Percentiles rank a stretch among this genome's conserved stretches.
phyloP scores from a whole-genome alignment of 2,329 filamentous ascomycete genomes.

The Macrophomina pseudophaseolina region DNA sequence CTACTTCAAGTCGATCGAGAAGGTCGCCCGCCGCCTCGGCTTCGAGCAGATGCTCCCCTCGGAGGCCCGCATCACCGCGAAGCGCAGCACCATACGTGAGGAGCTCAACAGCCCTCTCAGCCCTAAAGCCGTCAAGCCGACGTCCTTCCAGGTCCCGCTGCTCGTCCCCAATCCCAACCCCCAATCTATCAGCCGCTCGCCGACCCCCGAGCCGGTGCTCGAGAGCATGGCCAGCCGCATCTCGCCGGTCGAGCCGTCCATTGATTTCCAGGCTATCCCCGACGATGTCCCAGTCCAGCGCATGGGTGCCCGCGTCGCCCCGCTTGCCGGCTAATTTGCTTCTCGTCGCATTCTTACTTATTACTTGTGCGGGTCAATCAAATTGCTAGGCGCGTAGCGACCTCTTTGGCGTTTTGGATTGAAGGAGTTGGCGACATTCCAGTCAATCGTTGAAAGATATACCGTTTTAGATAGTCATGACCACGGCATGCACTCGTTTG shows the following conservation, averaged over 20 bases:
- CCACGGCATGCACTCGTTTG: slow-evolving; percentile 5
- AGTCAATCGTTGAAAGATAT: slow-evolving; percentile 10
- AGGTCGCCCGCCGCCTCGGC: slow-evolving; percentile 50
- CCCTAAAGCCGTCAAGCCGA: not conserved
- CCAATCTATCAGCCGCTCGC: slow-evolving; percentile 30
- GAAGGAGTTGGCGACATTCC: not conserved
- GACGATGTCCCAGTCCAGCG: slow-evolving; percentile 37
- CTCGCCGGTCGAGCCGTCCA: slow-evolving; percentile 23
- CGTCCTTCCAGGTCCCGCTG: slow-evolving; percentile 16
- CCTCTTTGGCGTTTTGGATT: slow-evolving; percentile 7
- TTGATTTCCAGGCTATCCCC: slow-evolving; percentile 18
- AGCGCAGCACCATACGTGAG: slow-evolving; percentile 42
- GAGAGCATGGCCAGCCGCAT: slow-evolving; percentile 42
- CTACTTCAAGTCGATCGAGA: slow-evolving; percentile 59
- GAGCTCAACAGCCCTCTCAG: slow-evolving; percentile 29
- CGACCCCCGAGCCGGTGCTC: slow-evolving; percentile 42
- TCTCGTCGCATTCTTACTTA: not conserved
- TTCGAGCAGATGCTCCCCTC: slow-evolving; percentile 49
- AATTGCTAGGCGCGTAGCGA: slow-evolving; percentile 7
- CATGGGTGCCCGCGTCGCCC: slow-evolving; percentile 41
- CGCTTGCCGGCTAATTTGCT: slow-evolving; percentile 12
- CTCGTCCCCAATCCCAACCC: slow-evolving; percentile 28
- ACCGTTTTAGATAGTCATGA: slow-evolving; percentile 6
- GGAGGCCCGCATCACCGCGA: slow-evolving; percentile 34
- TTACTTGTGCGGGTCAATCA: not conserved